Conservation (phyloP, 306 rosid species). For the Cicer cuneatum region DNA sequence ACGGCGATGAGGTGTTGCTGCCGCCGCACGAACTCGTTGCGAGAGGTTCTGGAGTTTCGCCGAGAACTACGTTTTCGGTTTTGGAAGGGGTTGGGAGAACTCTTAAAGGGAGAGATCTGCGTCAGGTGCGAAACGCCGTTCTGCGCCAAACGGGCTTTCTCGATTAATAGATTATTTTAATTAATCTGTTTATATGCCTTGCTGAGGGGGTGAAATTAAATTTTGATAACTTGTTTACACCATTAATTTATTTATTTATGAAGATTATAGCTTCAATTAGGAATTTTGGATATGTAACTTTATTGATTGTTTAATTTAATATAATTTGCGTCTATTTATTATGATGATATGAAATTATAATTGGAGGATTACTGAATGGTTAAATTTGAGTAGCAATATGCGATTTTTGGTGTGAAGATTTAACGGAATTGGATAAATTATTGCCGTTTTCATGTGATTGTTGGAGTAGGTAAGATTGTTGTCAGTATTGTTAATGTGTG, state of each 20-base stretch:
- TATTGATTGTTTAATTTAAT: too few species aligned
- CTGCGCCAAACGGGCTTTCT: constrained; percentile 89
- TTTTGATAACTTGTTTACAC: constrained; percentile 28
- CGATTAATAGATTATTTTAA: constrained; percentile 48
- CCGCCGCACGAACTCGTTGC: constrained; percentile 87
- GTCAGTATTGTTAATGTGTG: constrained; percentile 6
- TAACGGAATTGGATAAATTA: background rate
- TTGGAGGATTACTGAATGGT: too few species aligned
- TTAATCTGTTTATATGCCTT: background rate
- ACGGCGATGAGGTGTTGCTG: constrained; percentile 55
- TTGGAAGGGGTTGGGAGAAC: constrained; percentile 92
- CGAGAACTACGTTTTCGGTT: constrained; percentile 75
- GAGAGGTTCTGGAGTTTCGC: constrained; percentile 71
- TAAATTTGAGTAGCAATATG: background rate
- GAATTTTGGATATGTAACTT: constrained; percentile 1
- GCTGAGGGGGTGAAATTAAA: constrained; percentile 39
- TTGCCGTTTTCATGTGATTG: constrained; percentile 11
- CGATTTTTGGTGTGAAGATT: background rate
- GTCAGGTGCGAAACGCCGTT: constrained; percentile 84
- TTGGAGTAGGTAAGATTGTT: constrained; percentile 41
- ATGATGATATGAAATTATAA: too few species aligned
- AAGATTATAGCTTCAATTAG: background rate
- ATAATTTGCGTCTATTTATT: too few species aligned
- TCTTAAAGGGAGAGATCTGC: constrained; percentile 90
- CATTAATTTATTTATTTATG: background rate